Conservation (phyloP, 1,284 basidiomycete species). For the Xerocomus amazonicus region DNA sequence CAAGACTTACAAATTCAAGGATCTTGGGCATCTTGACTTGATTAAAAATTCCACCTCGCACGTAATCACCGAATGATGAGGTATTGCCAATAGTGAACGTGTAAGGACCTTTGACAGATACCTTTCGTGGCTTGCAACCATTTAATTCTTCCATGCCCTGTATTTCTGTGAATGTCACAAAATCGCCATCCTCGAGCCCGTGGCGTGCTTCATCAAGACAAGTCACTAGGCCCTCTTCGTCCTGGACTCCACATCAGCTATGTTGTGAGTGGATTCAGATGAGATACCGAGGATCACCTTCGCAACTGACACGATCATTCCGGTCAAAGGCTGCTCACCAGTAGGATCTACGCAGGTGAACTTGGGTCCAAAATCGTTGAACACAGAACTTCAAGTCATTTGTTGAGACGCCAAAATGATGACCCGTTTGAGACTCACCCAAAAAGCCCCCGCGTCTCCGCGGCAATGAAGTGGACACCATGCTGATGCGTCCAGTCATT, state of each 20-base stretch:
- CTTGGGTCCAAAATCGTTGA: slow-evolving; percentile 95
- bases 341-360: slow-evolving; percentile 96
- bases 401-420: slow-evolving; percentile 12
- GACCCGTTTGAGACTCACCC: slow-evolving; percentile 52
- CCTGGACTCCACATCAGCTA: slow-evolving; percentile 41
- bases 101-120: slow-evolving; percentile 94
- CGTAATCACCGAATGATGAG: slow-evolving; percentile 74
- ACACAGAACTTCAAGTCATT: slow-evolving; percentile 65
- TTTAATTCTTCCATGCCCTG: slow-evolving; percentile 95
- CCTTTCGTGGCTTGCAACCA: slow-evolving; percentile 85
- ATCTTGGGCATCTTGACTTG: slow-evolving; percentile 99
- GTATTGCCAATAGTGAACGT: slow-evolving; percentile 95
- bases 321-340: slow-evolving; percentile 89
- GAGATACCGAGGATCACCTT: slow-evolving; percentile 47
- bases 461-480: slow-evolving; percentile 88
- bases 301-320: slow-evolving; percentile 93
- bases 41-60: slow-evolving; percentile 91
- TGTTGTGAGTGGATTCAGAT: neutral
- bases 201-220: slow-evolving; percentile 97
- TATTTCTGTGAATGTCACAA: slow-evolving; percentile 96
- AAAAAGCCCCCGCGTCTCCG: slow-evolving; percentile 93
- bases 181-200: slow-evolving; percentile 97
- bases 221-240: slow-evolving; percentile 87
- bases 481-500: slow-evolving; percentile 91
- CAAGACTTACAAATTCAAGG: slow-evolving; percentile 76